phyloP scores from a whole-genome alignment of 768 basidiomycete genomes.

The Fibroporia radiculosa region DNA sequence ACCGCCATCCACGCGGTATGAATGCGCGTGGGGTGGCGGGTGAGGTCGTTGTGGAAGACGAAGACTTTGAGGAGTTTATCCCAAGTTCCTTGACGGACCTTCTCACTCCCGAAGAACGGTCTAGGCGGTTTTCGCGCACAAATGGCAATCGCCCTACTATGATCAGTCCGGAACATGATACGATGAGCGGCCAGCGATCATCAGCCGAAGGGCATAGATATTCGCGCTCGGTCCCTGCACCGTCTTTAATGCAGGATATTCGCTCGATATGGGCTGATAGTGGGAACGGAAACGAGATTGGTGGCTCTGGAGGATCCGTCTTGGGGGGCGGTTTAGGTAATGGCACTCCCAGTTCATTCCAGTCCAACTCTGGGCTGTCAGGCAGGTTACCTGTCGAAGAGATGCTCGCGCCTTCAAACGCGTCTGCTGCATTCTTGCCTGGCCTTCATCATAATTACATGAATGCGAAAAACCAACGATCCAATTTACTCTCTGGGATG shows the following conservation, averaged over 20 bases:
- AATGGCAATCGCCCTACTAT: conserved; percentile 32
- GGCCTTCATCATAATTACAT: conserved; percentile 62
- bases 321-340: conserved; percentile 23
- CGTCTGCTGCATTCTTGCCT: conserved; percentile 76
- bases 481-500: conserved; percentile 15
- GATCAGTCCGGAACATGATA: conserved; percentile 12
- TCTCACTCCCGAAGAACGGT: conserved; percentile 82
- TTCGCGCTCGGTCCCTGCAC: conserved; percentile 76
- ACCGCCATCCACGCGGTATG: conserved; percentile 10
- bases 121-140: conserved; percentile 74
- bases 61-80: conserved; percentile 82
- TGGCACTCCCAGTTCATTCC: conserved; percentile 48
- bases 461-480: conserved; percentile 37
- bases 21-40: conserved; percentile 4
- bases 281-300: conserved; percentile 21
- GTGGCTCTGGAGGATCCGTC: conserved; percentile 8
- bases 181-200: conserved; percentile 15
- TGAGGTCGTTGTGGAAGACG: conserved; percentile 51
- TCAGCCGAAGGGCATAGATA: conserved; percentile 49
- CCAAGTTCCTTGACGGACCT: conserved; percentile 86
- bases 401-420: conserved; percentile 63
- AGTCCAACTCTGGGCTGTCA: conserved; percentile 35
- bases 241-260: conserved; percentile 67
- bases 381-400: conserved; percentile 26
- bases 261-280: conserved; percentile 76